Evolutionary conservation across 208 protist species (phyloP), one percentile per base, ranked within the genome.

Genomic region (Sergeia podlipaevii): DNA sequence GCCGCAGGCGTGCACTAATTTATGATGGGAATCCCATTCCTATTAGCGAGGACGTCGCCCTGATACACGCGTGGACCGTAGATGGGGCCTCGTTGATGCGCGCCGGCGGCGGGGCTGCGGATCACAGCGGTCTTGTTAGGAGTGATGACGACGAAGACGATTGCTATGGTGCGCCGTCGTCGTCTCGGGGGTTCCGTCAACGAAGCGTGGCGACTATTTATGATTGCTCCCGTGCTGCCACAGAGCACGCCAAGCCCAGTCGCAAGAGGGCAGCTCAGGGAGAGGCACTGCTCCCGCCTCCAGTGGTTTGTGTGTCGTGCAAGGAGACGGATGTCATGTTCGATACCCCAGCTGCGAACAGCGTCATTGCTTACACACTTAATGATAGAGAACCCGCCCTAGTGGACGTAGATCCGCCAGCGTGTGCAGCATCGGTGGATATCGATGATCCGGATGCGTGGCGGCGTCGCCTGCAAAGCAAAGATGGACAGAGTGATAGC

Each of bases 21-120:
- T 92, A 92, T 61, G 59, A 32, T 11, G 75, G 85, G 10, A 20
- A 68, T 24, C 72, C 80, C 0, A 65, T 92, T 26, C 45, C 39
- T n/a, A 45, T 92, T 5, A 42, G 49, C 2, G 73, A 86, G 39
- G 72, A 82, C 60, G 69, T 92, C 5, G 80, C 80, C 4, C 70
- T 73, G 47, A 51, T 92, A 27, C 83, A 87, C 44, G 85, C 85
- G 4, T 92, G 85, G 81, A 92, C 85, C 10, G 74, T 87, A 29
- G 49, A 60, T 38, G 63, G 38, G 8, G 43, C 62, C 6, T 33
- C 10, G 4, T 42, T 57, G 1, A 30, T 28, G 60, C 53, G 32
- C 18, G 18, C 3, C 36, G n/a, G 28, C 44, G 4, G 3, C 44
- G 23, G 6, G 2, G 17, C 13, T 28, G 23, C 3, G 26, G 29